Percentiles rank a stretch among this genome's conserved stretches.
Evolutionary conservation across 495 filamentous ascomycete species (phyloP).

Genomic region (Pyronema omphalodes): DNA sequence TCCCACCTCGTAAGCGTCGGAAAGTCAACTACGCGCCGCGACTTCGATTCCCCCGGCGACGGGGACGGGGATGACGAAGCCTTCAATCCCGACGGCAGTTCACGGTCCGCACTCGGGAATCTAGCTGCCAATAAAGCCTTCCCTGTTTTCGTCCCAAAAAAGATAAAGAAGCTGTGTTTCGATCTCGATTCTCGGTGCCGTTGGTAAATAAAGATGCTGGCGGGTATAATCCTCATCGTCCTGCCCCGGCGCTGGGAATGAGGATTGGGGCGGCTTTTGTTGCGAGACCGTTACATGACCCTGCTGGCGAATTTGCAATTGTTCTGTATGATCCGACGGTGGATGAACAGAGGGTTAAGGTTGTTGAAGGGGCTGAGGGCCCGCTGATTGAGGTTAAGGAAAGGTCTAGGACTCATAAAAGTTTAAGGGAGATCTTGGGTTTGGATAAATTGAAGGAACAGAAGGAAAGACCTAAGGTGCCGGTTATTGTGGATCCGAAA

Average conservation of each 20-base stretch:
- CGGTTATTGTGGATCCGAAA: slow-evolving; percentile 89
- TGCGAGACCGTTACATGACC: slow-evolving; percentile 83
- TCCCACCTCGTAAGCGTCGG: slow-evolving; percentile 67
- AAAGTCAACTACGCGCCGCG: slow-evolving; percentile 80
- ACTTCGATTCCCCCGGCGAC: slow-evolving; percentile 51
- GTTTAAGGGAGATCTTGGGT: slow-evolving; percentile 85
- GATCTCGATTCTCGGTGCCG: slow-evolving; percentile 68
- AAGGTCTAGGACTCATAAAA: slow-evolving; percentile 55
- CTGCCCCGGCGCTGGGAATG: slow-evolving; percentile 73
- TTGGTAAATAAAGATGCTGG: slow-evolving; percentile 59
- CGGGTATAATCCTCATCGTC: slow-evolving; percentile 55
- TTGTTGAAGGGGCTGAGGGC: slow-evolving; percentile 33
- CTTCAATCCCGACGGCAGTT: slow-evolving; percentile 56
- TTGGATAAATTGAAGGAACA: slow-evolving; percentile 61
- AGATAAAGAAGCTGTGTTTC: slow-evolving; percentile 67
- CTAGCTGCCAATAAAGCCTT: slow-evolving; percentile 68
- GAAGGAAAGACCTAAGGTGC: slow-evolving; percentile 67
- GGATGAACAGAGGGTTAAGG: slow-evolving; percentile 50
- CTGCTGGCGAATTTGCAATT: slow-evolving; percentile 88
- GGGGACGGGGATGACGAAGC: slow-evolving; percentile 45
- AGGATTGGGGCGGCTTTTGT: slow-evolving; percentile 68
- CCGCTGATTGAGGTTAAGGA: slow-evolving; percentile 27
- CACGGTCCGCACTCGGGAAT: slow-evolving; percentile 68
- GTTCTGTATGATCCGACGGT: slow-evolving; percentile 90
- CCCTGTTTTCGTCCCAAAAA: slow-evolving; percentile 68